These are phyloP conservation scores for Phylloporus sp. DNA, from an alignment of 768 basidiomycete genomes.

Conservation along the genomic window DNA sequence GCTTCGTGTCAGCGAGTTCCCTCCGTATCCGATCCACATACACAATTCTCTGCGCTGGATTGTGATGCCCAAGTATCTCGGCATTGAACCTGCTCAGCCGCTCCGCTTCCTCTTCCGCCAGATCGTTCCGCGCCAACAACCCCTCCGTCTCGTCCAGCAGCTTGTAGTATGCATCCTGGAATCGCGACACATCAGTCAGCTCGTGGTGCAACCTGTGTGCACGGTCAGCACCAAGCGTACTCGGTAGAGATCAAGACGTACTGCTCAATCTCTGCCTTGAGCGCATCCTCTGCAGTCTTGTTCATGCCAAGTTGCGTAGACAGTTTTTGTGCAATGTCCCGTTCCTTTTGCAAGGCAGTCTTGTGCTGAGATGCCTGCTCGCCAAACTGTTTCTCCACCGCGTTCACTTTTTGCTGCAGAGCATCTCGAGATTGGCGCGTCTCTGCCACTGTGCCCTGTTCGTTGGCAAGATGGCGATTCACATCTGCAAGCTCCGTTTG, in stretches of 20 bases:
- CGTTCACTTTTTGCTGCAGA: constrained; percentile 27
- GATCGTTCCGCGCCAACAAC: constrained; percentile 63
- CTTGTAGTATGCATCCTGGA: constrained; percentile 66
- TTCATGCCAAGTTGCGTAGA: constrained; percentile 49
- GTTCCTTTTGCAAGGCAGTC: constrained; percentile 42
- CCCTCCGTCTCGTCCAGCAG: constrained; percentile 61
- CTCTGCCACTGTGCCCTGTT: constrained; percentile 19
- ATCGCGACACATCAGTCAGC: constrained; percentile 56
- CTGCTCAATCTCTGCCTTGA: constrained; percentile 68
- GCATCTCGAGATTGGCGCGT: constrained; percentile 17
- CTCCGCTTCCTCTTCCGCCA: constrained; percentile 77
- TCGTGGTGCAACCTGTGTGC: constrained; percentile 42
- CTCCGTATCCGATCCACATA: constrained; percentile 82
- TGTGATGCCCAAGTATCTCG: constrained; percentile 78
- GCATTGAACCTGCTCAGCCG: constrained; percentile 80
- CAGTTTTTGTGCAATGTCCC: constrained; percentile 44
- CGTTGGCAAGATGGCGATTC: constrained; percentile 17
- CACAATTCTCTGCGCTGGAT: constrained; percentile 80
- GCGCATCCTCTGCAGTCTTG: constrained; percentile 62
- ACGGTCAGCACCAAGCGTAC: not conserved
- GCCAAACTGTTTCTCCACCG: constrained; percentile 25
- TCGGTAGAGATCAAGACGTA: constrained; percentile 33
- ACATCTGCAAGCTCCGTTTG: constrained; percentile 35
- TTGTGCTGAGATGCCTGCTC: constrained; percentile 35
- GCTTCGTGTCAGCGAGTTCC: constrained; percentile 77